Evolutionary conservation across 306 rosid genomes (phyloP), one percentile per base, ranked within the genome.

Genomic region (Gastrolobium bilobum): DNA sequence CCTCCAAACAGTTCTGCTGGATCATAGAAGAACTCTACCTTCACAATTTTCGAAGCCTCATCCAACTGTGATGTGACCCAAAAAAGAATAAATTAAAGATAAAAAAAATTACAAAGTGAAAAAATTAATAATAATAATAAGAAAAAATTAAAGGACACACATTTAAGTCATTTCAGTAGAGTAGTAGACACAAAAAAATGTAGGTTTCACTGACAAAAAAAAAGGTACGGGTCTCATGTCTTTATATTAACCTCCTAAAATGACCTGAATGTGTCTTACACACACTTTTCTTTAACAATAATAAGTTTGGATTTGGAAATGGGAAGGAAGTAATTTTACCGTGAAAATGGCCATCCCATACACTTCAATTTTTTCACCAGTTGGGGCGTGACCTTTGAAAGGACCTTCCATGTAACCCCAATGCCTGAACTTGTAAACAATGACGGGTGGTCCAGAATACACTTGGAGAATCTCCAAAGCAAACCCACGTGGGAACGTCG

Each of bases 331-430:
- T 4, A 15, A 11, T 40, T 1, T 26, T 65, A 90, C 93, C 86
- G 84, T 77, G 77, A 82, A 91, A 73, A 82, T 82, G 37, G 83
- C 81, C 44, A 89, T 89, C 10, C 96, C 93, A 78, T 14, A 83
- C 15, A 91, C 2, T 33, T 91, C 79, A 79, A 89, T 44, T 56
- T 48, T 10, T 5, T 91, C 73, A 7, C 90, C 93, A 4, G 93
- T 89, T 2, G 96, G 88, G 15, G 88, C 85, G 35, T 82, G 87
- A 38, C 84, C 90, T 68, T 90, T 88, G 91, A 86, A 90, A 82
- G 96, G 91, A 54, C 96, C 96, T 44, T 91, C 96, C 93, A 89
- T 86, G 82, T 69, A 83, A 11, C 91, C 94, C 94, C 97, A 91
- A 53, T 91, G 94, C 79, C 94, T 88, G 73, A 91, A 91, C 62